These are phyloP conservation scores for Geosiphon pyriformis DNA, from an alignment of 192 early-diverging fungal genomes.

Conservation along the genomic window DNA sequence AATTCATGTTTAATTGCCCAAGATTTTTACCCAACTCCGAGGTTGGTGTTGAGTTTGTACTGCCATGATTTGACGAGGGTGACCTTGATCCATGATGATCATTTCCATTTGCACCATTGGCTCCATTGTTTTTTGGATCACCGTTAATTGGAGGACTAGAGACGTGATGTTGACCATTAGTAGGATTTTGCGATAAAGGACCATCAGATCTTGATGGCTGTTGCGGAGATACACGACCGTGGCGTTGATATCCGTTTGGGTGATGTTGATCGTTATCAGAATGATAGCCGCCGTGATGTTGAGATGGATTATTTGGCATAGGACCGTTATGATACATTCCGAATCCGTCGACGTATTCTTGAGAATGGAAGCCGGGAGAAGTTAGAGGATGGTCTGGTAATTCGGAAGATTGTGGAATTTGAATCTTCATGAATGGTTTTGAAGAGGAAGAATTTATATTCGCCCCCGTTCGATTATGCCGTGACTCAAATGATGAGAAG, in stretches of 20 bases:
- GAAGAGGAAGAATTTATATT: neutral
- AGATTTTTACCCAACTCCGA: constrained; percentile 26
- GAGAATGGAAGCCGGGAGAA: constrained; percentile 18
- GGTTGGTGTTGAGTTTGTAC: constrained; percentile 22
- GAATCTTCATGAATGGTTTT: constrained; percentile 17
- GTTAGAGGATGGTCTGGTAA: constrained; percentile 21
- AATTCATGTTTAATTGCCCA: constrained; percentile 21
- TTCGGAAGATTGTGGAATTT: constrained; percentile 23
- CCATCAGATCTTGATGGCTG: neutral
- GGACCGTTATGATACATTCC: constrained; percentile 14
- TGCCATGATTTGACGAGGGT: neutral
- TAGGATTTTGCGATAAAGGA: neutral
- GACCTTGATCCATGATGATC: neutral
- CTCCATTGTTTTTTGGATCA: neutral
- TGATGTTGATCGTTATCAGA: constrained; percentile 16
- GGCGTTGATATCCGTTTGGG: constrained; percentile 2
- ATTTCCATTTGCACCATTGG: neutral
- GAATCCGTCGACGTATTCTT: constrained; percentile 19
- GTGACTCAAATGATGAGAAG: constrained; percentile 26
- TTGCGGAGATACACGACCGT: neutral
- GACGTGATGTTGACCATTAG: neutral
- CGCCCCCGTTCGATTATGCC: constrained; percentile 1
- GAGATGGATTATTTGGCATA: constrained; percentile 2
- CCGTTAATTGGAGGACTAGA: neutral
- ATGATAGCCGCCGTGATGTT: constrained; percentile 20